phyloP scores from a whole-genome alignment of 2,329 filamentous ascomycete species.

The Malbranchea cinnamomea region DNA sequence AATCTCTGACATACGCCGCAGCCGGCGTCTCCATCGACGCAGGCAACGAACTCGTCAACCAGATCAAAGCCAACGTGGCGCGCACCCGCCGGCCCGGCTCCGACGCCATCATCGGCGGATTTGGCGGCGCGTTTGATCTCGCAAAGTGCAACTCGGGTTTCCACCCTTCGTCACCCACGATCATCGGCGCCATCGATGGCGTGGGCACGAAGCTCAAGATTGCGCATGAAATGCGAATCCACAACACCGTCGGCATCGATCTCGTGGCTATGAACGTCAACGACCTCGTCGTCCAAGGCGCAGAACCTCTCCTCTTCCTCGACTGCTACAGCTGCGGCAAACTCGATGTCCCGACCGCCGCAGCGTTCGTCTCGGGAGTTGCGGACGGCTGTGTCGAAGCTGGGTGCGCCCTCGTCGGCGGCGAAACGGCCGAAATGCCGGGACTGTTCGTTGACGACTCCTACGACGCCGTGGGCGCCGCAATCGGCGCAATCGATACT shows the following conservation, averaged over 20 bases:
- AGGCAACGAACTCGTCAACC: slow-evolving; percentile 80
- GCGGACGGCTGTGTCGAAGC: slow-evolving; percentile 73
- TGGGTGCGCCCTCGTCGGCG: slow-evolving; percentile 82
- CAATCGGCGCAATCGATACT: slow-evolving; percentile 62
- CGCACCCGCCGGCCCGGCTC: slow-evolving; percentile 75
- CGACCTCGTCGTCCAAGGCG: slow-evolving; percentile 89
- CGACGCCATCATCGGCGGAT: slow-evolving; percentile 87
- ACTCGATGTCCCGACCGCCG: slow-evolving; percentile 61
- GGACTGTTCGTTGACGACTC: slow-evolving; percentile 79
- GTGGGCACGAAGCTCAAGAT: slow-evolving; percentile 96
- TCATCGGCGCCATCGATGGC: slow-evolving; percentile 92
- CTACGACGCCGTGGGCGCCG: slow-evolving; percentile 85
- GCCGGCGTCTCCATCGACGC: slow-evolving; percentile 91
- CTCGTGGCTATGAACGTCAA: slow-evolving; percentile 99
- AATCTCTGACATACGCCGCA: slow-evolving; percentile 68
- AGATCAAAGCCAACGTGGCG: slow-evolving; percentile 80
- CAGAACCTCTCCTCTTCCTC: slow-evolving; percentile 87
- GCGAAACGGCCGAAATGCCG: slow-evolving; percentile 97
- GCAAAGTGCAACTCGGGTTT: slow-evolving; percentile 53
- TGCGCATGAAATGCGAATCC: slow-evolving; percentile 75
- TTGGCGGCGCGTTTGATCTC: slow-evolving; percentile 77
- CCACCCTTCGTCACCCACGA: slow-evolving; percentile 57
- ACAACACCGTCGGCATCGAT: slow-evolving; percentile 90
- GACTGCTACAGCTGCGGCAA: slow-evolving; percentile 95
- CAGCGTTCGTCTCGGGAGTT: slow-evolving; percentile 81